Percentiles rank a stretch among this genome's conserved stretches.
Conservation (phyloP, 352 stramenopile genomes). For the Phytophthora hibernalis region DNA sequence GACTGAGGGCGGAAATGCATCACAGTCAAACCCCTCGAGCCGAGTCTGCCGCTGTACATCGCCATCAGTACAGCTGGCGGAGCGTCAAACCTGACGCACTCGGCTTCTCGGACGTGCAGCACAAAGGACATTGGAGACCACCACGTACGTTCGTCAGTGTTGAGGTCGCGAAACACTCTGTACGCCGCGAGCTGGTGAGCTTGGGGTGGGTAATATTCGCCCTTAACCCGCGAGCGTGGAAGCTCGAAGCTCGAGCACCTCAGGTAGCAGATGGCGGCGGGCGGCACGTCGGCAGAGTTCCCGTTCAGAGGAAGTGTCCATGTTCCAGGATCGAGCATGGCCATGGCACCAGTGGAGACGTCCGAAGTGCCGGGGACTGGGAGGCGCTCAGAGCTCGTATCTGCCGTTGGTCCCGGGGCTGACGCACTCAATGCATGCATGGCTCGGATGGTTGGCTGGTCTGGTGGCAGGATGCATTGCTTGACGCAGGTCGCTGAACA, state of each 20-base stretch:
- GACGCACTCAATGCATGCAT: too few relatives aligned
- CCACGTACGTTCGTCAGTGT: conserved; percentile 3
- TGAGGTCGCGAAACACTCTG: conserved; percentile 2
- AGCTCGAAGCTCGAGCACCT: conserved; percentile 3
- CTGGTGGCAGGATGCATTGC: too few relatives aligned
- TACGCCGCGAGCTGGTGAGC: conserved; percentile 15
- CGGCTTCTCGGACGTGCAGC: not conserved
- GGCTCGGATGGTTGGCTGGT: too few relatives aligned
- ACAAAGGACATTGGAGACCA: conserved; percentile 13
- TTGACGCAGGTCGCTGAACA: not conserved
- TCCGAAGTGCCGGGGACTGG: too few relatives aligned
- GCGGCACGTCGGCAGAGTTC: not conserved
- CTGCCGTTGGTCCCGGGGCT: too few relatives aligned
- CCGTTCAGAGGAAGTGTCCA: not conserved
- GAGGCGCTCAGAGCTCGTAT: too few relatives aligned
- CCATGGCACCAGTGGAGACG: too few relatives aligned
- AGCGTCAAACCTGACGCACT: conserved; percentile 1
- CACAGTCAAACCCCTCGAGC: not conserved
- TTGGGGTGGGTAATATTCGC: conserved; percentile 16
- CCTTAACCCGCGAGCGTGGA: conserved; percentile 1
- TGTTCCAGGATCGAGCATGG: not conserved
- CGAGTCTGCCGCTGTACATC: conserved; percentile 1
- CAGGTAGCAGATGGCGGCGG: not conserved
- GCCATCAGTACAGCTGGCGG: not conserved
- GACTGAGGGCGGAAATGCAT: conserved; percentile 17